Conservation (phyloP, 2,329 filamentous ascomycete species). For the Colletotrichum eleusines region DNA sequence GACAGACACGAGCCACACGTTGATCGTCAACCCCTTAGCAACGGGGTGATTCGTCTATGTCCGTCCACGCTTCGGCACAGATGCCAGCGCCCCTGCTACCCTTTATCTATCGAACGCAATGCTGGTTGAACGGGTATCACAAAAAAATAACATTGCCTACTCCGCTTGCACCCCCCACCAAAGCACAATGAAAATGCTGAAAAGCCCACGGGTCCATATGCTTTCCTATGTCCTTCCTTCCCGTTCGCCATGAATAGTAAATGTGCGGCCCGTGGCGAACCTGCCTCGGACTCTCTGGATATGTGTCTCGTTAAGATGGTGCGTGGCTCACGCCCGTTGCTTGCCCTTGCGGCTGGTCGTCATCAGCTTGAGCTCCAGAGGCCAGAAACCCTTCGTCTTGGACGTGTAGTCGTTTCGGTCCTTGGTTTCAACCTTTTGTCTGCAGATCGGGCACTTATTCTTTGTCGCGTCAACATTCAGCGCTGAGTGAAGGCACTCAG, state of each 20-base stretch:
- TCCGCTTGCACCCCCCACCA: not conserved
- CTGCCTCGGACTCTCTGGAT: not conserved
- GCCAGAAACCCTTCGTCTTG: constrained; percentile 67
- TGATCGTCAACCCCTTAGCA: not conserved
- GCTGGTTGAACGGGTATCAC: constrained; percentile 40
- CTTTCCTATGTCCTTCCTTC: not conserved
- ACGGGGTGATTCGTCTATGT: constrained; percentile 13
- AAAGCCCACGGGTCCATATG: constrained; percentile 16
- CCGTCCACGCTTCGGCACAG: not conserved
- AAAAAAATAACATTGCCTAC: constrained; percentile 19
- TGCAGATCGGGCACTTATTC: constrained; percentile 73
- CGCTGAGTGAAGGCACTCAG: constrained; percentile 71
- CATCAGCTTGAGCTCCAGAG: constrained; percentile 73
- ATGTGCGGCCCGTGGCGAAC: not conserved
- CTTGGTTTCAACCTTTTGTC: constrained; percentile 67
- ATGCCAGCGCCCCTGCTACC: not conserved
- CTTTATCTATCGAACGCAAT: constrained; percentile 13
- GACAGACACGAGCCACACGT: not conserved
- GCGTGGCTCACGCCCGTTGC: constrained; percentile 42
- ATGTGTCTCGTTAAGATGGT: constrained; percentile 2
- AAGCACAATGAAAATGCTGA: constrained; percentile 36
- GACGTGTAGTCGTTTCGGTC: constrained; percentile 54
- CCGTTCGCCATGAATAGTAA: constrained; percentile 6
- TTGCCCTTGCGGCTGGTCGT: constrained; percentile 67
- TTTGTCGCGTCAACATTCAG: constrained; percentile 68